Conservation (phyloP, 345 rosid genomes). For the Camelina hispida region DNA sequence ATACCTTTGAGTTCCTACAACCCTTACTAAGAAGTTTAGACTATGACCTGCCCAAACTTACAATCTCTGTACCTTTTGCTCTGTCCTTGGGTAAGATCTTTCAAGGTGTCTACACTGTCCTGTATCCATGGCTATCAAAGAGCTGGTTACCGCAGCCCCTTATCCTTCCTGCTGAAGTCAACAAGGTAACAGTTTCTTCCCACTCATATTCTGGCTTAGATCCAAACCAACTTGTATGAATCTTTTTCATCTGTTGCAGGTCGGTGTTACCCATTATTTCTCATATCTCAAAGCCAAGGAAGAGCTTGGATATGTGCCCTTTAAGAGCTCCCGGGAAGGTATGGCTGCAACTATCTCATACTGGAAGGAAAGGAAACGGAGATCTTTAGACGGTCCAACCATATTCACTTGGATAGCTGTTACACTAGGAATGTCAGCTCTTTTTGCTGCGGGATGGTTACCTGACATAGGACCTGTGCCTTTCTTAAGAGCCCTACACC, state of each 20-base stretch:
- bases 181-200: slow-evolving; percentile 64
- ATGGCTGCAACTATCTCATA: slow-evolving; percentile 85
- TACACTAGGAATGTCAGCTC: slow-evolving; percentile 55
- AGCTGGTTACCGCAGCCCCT: slow-evolving; percentile 93
- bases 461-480: slow-evolving; percentile 74
- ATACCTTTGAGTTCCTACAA: slow-evolving; percentile 79
- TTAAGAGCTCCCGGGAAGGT: slow-evolving; percentile 78
- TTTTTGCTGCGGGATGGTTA: slow-evolving; percentile 63
- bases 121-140: slow-evolving; percentile 79
- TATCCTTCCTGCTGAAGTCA: slow-evolving; percentile 89
- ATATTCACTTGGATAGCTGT: slow-evolving; percentile 60
- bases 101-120: slow-evolving; percentile 59
- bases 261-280: slow-evolving; percentile 91
- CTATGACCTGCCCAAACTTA: slow-evolving; percentile 67
- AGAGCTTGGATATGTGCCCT: slow-evolving; percentile 90
- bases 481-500: slow-evolving; percentile 52
- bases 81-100: slow-evolving; percentile 64
- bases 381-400: slow-evolving; percentile 71
- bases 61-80: slow-evolving; percentile 62
- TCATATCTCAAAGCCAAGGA: slow-evolving; percentile 83
- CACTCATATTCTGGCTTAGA: slow-evolving; percentile 2
- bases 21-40: slow-evolving; percentile 73
- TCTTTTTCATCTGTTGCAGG: slow-evolving; percentile 51
- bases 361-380: slow-evolving; percentile 75
- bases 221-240: slow-evolving; percentile 26